Evolutionary conservation across 2,329 filamentous ascomycete species (phyloP).

Genomic region (Fusarium sp.): DNA sequence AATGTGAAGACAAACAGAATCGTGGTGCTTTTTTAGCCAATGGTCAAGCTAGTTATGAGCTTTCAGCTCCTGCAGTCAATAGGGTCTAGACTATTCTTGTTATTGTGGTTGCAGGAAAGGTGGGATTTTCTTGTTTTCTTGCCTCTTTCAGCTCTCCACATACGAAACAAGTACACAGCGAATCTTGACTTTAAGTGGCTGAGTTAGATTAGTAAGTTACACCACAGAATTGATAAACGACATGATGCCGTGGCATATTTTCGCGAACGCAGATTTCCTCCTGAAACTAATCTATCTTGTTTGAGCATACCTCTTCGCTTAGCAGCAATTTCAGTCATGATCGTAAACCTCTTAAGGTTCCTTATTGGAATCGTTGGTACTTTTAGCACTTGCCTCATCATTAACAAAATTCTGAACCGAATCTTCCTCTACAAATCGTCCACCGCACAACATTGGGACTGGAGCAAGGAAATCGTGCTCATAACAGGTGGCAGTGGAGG

Average conservation of each 20-base stretch:
- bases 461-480: not conserved
- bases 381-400: not conserved
- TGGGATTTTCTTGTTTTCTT: not conserved
- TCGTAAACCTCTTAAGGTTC: fast-evolving
- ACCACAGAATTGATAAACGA: not conserved
- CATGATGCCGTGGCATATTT: not conserved
- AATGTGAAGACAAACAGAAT: not conserved
- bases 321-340: not conserved
- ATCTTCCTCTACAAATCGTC: not conserved
- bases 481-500: not conserved
- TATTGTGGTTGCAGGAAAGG: not conserved
- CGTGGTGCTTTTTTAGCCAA: not conserved
- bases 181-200: not conserved
- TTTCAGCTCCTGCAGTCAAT: not conserved
- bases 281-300: fast-evolving
- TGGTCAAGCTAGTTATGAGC: not conserved
- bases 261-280: not conserved
- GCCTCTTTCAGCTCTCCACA: not conserved
- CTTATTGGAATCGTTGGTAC: not conserved
- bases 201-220: not conserved
- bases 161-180: fast-evolving
- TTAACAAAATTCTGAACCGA: not conserved
- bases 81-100: not conserved
- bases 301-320: fast-evolving
- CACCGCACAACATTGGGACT: not conserved